A percentile compares a stretch with the other conserved stretches of the same genome.
Conservation (phyloP, 164 flowering plant genomes). For the Vitis rotundifolia region DNA sequence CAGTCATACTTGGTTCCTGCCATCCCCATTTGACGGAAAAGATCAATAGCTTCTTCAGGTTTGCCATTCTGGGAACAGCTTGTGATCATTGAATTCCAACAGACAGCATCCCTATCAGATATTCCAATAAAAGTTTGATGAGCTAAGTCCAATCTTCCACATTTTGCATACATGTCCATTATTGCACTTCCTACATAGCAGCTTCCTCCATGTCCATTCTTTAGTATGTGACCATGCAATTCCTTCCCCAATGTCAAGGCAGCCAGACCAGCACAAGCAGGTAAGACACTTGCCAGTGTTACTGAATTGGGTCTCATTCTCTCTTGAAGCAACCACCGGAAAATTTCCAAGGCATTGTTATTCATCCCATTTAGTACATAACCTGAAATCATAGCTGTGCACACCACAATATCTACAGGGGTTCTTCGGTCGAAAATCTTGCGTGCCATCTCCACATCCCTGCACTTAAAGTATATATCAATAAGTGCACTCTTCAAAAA, state of each 20-base stretch:
- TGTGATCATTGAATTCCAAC: conserved; percentile 82
- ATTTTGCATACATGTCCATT: conserved; percentile 84
- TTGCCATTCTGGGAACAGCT: conserved; percentile 66
- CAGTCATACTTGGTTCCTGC: conserved; percentile 45
- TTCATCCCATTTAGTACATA: conserved; percentile 69
- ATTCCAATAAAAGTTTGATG: conserved; percentile 40
- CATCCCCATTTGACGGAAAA: conserved; percentile 65
- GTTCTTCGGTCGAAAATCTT: conserved; percentile 43
- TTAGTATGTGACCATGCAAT: conserved; percentile 61
- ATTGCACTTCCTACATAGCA: conserved; percentile 69
- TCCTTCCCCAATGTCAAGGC: conserved; percentile 66
- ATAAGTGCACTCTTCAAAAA: conserved; percentile 78
- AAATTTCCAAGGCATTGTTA: conserved; percentile 51
- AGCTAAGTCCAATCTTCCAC: conserved; percentile 79
- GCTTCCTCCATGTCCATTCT: conserved; percentile 40
- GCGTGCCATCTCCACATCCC: conserved; percentile 57
- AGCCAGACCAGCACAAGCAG: conserved; percentile 67
- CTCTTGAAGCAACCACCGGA: conserved; percentile 40
- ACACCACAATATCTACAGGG: conserved; percentile 56
- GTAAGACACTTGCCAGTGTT: conserved; percentile 67
- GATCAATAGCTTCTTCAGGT: conserved; percentile 66
- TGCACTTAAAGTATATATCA: conserved; percentile 73
- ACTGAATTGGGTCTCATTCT: conserved; percentile 60
- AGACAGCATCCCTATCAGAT: conserved; percentile 53
- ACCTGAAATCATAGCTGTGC: conserved; percentile 83